Evolutionary conservation across 1,284 basidiomycete species (phyloP).

Genomic region (Boletus holoroseus): DNA sequence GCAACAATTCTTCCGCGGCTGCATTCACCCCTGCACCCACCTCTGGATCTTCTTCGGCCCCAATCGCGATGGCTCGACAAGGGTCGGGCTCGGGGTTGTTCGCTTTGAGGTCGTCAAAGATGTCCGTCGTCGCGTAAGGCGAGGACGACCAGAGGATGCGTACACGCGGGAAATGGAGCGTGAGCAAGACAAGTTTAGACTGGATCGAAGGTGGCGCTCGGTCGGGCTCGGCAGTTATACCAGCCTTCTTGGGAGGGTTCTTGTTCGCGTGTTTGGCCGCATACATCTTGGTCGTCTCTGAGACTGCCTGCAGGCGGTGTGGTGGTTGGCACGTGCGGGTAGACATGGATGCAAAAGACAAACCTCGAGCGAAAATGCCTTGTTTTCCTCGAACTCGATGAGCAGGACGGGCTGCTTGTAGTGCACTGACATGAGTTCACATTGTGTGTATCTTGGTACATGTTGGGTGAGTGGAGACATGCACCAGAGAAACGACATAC

Average conservation of each 20-base stretch:
- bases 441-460: conserved; percentile 80
- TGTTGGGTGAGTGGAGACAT: background rate
- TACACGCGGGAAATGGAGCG: conserved; percentile 84
- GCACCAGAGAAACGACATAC: conserved; percentile 44
- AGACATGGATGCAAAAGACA: conserved; percentile 20
- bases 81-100: conserved; percentile 82
- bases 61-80: conserved; percentile 67
- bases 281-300: conserved; percentile 60
- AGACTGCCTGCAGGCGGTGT: conserved; percentile 40
- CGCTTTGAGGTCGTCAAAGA: conserved; percentile 90
- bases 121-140: conserved; percentile 86
- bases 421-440: conserved; percentile 93
- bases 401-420: conserved; percentile 92
- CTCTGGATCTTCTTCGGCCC: conserved; percentile 69
- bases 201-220: conserved; percentile 58
- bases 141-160: conserved; percentile 97
- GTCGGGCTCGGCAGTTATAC: conserved; percentile 37
- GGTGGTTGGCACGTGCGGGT: conserved; percentile 1
- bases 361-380: conserved; percentile 87
- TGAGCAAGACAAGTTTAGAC: conserved; percentile 86
- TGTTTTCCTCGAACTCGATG: conserved; percentile 99
- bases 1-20: conserved; percentile 70
- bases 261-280: conserved; percentile 50
- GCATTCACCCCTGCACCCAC: conserved; percentile 64
- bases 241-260: conserved; percentile 50